phyloP scores from a whole-genome alignment of 1,284 basidiomycete genomes.

The Lentinula novae-zelandiae region DNA sequence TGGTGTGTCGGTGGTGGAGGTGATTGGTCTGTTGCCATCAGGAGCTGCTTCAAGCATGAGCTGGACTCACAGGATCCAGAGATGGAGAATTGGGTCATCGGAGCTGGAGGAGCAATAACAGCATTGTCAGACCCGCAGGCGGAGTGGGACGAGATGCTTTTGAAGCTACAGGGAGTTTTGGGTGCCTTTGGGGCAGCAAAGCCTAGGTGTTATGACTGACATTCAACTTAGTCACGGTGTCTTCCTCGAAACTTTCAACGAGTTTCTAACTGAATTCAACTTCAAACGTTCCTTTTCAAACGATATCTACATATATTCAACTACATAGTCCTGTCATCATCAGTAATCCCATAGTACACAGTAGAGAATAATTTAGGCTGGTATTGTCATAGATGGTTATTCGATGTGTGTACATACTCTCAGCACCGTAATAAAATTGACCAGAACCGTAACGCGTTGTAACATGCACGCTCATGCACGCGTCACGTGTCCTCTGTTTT shows the following conservation, averaged over 20 bases:
- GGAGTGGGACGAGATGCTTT: constrained; percentile 94
- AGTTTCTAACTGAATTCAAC: constrained; percentile 14
- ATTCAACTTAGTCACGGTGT: background rate
- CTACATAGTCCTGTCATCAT: background rate
- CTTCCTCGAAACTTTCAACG: background rate
- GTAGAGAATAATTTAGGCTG: too few species aligned
- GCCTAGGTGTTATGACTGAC: background rate
- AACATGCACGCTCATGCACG: background rate
- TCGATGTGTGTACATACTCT: too few species aligned
- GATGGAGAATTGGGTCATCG: constrained; percentile 69
- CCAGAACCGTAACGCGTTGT: background rate
- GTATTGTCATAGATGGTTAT: too few species aligned
- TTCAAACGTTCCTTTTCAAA: background rate
- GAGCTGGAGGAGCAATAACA: constrained; percentile 95
- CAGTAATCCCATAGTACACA: background rate
- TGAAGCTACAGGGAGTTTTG: constrained; percentile 76
- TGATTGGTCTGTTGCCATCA: constrained; percentile 95
- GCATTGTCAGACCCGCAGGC: constrained; percentile 82
- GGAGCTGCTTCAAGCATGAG: constrained; percentile 84
- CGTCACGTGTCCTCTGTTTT: background rate
- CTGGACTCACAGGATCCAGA: constrained; percentile 20
- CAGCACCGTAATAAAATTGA: too few species aligned
- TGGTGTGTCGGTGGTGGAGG: constrained; percentile 87
- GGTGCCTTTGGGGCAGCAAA: constrained; percentile 46
- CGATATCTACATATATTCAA: background rate